Conservation (phyloP, 1,139 yeast genomes). For the Suhomyces choctaworum region DNA sequence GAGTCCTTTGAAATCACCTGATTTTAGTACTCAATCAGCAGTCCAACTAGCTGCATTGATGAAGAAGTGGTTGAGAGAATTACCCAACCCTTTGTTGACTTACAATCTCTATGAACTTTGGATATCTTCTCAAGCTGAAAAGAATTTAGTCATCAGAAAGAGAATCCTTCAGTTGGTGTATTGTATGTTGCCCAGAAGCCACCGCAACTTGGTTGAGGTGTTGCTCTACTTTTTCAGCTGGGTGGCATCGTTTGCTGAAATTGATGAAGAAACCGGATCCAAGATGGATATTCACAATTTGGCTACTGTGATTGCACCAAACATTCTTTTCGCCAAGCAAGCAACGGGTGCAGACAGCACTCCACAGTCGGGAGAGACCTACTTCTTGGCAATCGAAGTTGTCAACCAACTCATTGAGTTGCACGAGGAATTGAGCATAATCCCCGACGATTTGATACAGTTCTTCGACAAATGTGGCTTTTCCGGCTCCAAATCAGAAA, state of each 20-base stretch:
- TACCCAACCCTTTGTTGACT: slow-evolving; percentile 90
- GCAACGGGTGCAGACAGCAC: slow-evolving; percentile 26
- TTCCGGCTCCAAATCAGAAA: slow-evolving; percentile 20
- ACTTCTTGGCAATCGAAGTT: slow-evolving; percentile 88
- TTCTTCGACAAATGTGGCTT: slow-evolving; percentile 41
- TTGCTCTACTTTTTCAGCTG: slow-evolving; percentile 83
- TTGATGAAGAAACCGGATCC: slow-evolving; percentile 84
- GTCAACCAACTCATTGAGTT: slow-evolving; percentile 81
- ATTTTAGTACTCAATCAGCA: slow-evolving; percentile 75
- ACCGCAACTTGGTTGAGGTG: slow-evolving; percentile 86
- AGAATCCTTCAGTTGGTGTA: slow-evolving; percentile 69
- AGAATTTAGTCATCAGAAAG: slow-evolving; percentile 50
- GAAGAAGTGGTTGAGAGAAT: slow-evolving; percentile 87
- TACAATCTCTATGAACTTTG: slow-evolving; percentile 75
- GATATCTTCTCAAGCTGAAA: slow-evolving; percentile 68
- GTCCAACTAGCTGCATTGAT: slow-evolving; percentile 92
- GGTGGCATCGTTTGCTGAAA: slow-evolving; percentile 94
- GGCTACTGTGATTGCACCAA: slow-evolving; percentile 95
- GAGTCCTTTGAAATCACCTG: slow-evolving; percentile 71
- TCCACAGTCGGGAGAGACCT: slow-evolving; percentile 60
- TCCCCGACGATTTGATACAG: slow-evolving; percentile 59
- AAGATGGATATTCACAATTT: slow-evolving; percentile 96
- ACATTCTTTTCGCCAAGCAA: slow-evolving; percentile 63
- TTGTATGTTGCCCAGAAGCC: slow-evolving; percentile 76
- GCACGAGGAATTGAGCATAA: slow-evolving; percentile 76